These are phyloP conservation scores for Taiozyma onychis DNA, from an alignment of 1,139 yeast species.

Conservation along the genomic window DNA sequence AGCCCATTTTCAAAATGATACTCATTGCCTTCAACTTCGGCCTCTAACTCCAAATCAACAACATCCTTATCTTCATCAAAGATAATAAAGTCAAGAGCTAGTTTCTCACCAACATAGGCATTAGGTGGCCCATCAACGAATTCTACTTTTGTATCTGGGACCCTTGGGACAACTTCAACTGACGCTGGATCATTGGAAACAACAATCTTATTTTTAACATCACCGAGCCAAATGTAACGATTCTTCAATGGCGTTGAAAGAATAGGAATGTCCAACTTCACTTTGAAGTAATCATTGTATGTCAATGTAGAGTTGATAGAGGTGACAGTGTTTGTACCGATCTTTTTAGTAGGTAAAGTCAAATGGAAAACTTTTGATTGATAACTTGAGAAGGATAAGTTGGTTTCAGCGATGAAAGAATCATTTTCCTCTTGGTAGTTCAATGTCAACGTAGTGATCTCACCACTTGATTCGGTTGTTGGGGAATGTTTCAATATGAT, in stretches of 20 bases:
- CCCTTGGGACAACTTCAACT: slow-evolving; percentile 29
- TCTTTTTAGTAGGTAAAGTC: slow-evolving; percentile 11
- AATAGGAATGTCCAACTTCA: slow-evolving; percentile 17
- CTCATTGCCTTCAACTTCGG: slow-evolving; percentile 8
- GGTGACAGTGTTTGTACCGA: slow-evolving; percentile 13
- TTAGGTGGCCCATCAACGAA: slow-evolving; percentile 15
- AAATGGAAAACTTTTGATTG: slow-evolving; percentile 13
- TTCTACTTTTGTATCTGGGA: slow-evolving; percentile 25
- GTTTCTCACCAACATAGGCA: slow-evolving; percentile 26
- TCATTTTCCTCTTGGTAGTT: slow-evolving; percentile 5
- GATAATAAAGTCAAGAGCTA: slow-evolving; percentile 20
- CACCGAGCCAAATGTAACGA: slow-evolving; percentile 12
- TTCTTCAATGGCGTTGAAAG: slow-evolving; percentile 6
- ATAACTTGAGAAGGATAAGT: slow-evolving; percentile 12
- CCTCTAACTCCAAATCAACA: slow-evolving; percentile 20
- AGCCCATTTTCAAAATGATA: neutral
- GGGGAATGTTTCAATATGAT: slow-evolving; percentile 18
- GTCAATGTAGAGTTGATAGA: slow-evolving; percentile 11
- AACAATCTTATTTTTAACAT: slow-evolving; percentile 11
- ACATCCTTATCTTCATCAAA: slow-evolving; percentile 25
- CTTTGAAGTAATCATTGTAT: slow-evolving; percentile 13
- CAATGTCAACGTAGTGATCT: neutral
- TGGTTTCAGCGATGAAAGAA: slow-evolving; percentile 3
- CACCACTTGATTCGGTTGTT: neutral
- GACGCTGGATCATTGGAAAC: slow-evolving; percentile 14